Conservation (phyloP, 2,329 filamentous ascomycete genomes). For the Claviceps sp. region DNA sequence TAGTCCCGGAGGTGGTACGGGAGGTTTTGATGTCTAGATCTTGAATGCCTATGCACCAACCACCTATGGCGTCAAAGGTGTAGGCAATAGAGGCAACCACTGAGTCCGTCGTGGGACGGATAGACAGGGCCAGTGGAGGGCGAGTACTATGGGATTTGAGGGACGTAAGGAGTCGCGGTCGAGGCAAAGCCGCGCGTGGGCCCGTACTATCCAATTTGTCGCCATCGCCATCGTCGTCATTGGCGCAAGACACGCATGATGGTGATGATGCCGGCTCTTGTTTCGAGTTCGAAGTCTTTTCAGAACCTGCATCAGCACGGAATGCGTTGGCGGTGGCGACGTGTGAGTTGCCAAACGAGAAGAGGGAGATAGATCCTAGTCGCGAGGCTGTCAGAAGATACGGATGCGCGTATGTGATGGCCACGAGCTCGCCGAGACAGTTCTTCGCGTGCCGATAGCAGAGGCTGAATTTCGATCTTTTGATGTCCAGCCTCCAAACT, state of each 20-base stretch:
- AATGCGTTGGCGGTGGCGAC: neutral
- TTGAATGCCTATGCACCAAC: constrained; percentile 87
- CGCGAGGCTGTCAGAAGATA: constrained; percentile 70
- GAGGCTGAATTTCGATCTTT: constrained; percentile 27
- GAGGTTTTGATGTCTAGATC: constrained; percentile 53
- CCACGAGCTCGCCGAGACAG: constrained; percentile 51
- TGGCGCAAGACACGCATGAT: neutral
- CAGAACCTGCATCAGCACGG: neutral
- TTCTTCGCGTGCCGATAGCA: constrained; percentile 48
- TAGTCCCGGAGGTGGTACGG: constrained; percentile 9
- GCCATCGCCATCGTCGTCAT: neutral
- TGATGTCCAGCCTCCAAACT: constrained; percentile 48
- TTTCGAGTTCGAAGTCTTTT: neutral
- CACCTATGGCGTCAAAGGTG: constrained; percentile 61
- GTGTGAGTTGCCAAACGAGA: constrained; percentile 39
- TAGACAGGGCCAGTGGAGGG: constrained; percentile 67
- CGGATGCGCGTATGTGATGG: constrained; percentile 58
- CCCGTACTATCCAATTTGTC: too few species aligned
- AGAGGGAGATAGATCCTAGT: constrained; percentile 62
- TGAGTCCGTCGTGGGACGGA: constrained; percentile 50
- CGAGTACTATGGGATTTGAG: constrained; percentile 69
- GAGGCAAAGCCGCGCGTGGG: constrained; percentile 6
- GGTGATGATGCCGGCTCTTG: neutral
- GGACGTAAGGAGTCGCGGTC: constrained; percentile 50
- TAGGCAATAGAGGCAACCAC: constrained; percentile 80